Evolutionary conservation across 345 rosid species (phyloP), one percentile per base, ranked within the genome.

Genomic region (Anastatica hierochuntica): DNA sequence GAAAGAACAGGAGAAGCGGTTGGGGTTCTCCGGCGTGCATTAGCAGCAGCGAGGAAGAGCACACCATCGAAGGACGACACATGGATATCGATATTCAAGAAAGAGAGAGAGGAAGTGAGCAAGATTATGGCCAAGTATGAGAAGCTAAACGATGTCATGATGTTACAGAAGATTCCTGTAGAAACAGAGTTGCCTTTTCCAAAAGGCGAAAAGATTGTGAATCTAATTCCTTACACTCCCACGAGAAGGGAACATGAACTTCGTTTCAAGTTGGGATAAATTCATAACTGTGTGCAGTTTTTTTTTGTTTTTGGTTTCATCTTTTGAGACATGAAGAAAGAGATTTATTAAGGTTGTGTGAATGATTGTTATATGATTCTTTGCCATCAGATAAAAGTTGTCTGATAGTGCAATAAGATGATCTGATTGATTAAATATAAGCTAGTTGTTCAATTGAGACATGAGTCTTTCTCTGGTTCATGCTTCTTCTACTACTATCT

Each of bases 121-220:
- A 72, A 68, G 13, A 24, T 10, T n/a, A 71, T 84, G 18, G 63
- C 63, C 5, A 87, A 75, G 72, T 71, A 73, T 17, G 87, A 81
- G 56, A 62, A 43, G 8, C 76, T 78, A 62, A 87, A 87, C 29
- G 87, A 81, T 48, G 64, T 71, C 37, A 75, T 81, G 48, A 78
- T 84, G 73, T 70, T 69, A 33, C 76, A 79, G 42, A 83, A 71
- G 66, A 71, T 81, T 21, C 67, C 83, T 14, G 16, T 4, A 3
- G 72, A 46, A 0, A 77, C 68, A 39, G 85, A 77, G 49, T 63
- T 75, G 61, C 90, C 94, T 5, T 14, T 23, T 43, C 83, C 81
- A 13, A 74, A 70, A 52, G 94, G 82, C 23, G 74, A 46, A 71
- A 80, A 68, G 71, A 84, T 87, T 12, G 85, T 77, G 62, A 72